Evolutionary conservation across 2,329 filamentous ascomycete genomes (phyloP).

Genomic region (Endocalyx cinctus): DNA sequence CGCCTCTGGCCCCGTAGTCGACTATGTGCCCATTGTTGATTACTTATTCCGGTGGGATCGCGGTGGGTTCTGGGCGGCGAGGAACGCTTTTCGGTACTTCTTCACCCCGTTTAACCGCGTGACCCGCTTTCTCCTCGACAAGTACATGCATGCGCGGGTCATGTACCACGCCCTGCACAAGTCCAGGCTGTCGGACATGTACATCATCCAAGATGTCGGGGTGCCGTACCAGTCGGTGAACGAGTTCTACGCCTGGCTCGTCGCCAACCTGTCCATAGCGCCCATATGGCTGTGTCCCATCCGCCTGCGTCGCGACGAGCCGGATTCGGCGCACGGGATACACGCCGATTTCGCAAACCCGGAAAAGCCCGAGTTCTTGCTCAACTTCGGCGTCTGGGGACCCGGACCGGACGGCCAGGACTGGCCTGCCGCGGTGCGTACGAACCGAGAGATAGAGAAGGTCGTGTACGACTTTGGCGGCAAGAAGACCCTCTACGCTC

Average conservation of each 20-base stretch:
- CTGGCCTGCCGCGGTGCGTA: constrained; percentile 33
- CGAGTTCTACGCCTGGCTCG: constrained; percentile 45
- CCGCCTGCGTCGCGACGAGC: constrained; percentile 36
- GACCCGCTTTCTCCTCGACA: constrained; percentile 57
- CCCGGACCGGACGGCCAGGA: constrained; percentile 34
- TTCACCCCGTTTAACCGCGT: constrained; percentile 59
- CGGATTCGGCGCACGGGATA: constrained; percentile 40
- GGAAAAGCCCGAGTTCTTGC: constrained; percentile 33
- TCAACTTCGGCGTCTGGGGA: constrained; percentile 64
- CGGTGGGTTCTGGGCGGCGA: constrained; percentile 64
- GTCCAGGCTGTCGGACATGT: constrained; percentile 53
- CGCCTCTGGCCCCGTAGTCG: constrained; percentile 29
- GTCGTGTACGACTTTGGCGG: constrained; percentile 56
- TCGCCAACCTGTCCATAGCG: constrained; percentile 41
- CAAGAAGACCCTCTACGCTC: constrained; percentile 67
- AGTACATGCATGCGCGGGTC: constrained; percentile 58
- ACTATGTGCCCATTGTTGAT: constrained; percentile 58
- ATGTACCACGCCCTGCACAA: constrained; percentile 63
- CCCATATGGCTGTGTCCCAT: constrained; percentile 55
- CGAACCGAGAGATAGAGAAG: constrained; percentile 57
- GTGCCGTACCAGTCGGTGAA: constrained; percentile 39
- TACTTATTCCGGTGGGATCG: constrained; percentile 70
- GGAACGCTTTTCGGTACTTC: constrained; percentile 61
- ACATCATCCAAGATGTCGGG: constrained; percentile 62
- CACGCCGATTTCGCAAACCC: constrained; percentile 41